Base-by-base conservation (phyloP, 805 yeast species). In the Teunomyces funiuensis region DNA sequence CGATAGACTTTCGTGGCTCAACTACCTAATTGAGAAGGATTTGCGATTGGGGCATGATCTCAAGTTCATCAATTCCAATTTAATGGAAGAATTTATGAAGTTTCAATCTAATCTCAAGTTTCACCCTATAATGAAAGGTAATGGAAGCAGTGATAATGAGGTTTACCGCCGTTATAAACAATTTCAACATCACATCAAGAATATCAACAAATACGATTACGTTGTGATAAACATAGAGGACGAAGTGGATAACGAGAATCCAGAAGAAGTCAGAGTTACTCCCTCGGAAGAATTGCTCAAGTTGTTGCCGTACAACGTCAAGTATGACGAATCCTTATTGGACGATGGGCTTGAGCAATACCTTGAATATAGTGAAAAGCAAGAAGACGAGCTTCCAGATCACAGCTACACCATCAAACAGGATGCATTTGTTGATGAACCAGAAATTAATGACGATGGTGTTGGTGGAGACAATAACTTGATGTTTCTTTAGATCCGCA, bases 31-130 rank as follows among this genome's bases (percentile, higher is more conserved):
- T 38, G 64, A 49, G 47, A 63, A 64, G 46, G 66, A 54, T 54
- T 50, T 44, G 54, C 60, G 47, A 53, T 52, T 66, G 39, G 73
- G 73, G 10, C 69, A 67, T 40, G 65, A 64, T 46, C 51, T 63
- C 45, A 65, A 65, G 45, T 66, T 58, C 41, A 43, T 60, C 37
- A 61, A 58, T 41, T 59, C 69, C 9, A 45, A 55, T 16, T 50
- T 66, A 16, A 57, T 54, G 11, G 49, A 53, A 11, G 63, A 62
- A 34, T 53, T 58, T 38, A 38, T 62, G 39, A 45, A 53, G 33
- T 57, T 58, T 33, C 65, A 61, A 36, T 47, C 49, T 14, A 63
- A 62, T 46, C 40, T 50, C 5, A 58, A 57, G 33, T 57, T 57
- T 28, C 69, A 65, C 41, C 70, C 71, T 6, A 44, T 47, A 4